These are phyloP conservation scores for Ustilago shanxiensis DNA, from an alignment of 1,284 basidiomycete genomes.

Conservation along the genomic window DNA sequence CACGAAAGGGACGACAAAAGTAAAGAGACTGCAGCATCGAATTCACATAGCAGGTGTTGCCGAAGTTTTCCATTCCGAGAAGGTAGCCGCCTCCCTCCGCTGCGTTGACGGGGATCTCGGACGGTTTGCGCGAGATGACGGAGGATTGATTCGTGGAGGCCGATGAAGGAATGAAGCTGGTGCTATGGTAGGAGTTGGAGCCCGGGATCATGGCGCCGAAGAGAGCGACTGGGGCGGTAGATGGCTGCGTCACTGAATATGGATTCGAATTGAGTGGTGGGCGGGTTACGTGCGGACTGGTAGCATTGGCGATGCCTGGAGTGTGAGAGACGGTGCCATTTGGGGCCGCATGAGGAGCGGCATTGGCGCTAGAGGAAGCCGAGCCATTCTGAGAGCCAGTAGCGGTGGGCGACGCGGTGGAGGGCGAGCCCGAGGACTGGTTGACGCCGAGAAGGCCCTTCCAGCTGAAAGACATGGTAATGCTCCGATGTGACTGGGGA, in stretches of 20 bases:
- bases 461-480: constrained; percentile 66
- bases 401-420: constrained; percentile 17
- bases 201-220: constrained; percentile 36
- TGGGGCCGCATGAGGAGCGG: constrained; percentile 1
- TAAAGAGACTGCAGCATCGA: constrained; percentile 96
- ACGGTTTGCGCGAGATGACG: constrained; percentile 25
- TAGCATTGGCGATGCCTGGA: constrained; percentile 21
- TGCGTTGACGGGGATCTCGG: constrained; percentile 42
- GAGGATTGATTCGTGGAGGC: constrained; percentile 37
- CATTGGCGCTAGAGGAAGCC: constrained; percentile 13
- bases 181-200: constrained; percentile 37
- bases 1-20: constrained; percentile 83
- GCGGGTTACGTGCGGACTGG: constrained; percentile 20
- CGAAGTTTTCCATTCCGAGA: constrained; percentile 67
- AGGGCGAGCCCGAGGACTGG: constrained; percentile 25
- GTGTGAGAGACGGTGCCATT: constrained; percentile 14
- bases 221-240: constrained; percentile 17
- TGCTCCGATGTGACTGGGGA: background rate
- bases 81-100: constrained; percentile 47
- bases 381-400: constrained; percentile 17
- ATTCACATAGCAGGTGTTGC: constrained; percentile 82
- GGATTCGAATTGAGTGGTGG: constrained; percentile 39
- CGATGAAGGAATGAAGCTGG: constrained; percentile 47
- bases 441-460: constrained; percentile 62
- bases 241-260: constrained; percentile 15